Evolutionary conservation across 495 filamentous ascomycete genomes (phyloP).

Genomic region (Xanthoparmelia taractica): DNA sequence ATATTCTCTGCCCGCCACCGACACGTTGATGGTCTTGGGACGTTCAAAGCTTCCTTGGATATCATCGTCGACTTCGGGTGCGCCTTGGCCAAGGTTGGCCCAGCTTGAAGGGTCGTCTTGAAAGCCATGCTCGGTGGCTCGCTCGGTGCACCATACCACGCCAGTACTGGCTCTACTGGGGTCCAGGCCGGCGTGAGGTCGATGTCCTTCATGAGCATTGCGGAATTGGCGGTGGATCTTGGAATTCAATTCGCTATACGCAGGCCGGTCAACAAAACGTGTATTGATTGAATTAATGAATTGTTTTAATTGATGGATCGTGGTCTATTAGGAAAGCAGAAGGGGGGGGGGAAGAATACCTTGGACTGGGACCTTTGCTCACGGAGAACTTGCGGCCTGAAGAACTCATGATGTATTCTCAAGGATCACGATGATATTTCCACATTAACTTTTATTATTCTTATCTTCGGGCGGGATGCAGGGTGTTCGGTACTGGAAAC

Average conservation of each 20-base stretch:
- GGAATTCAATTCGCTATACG: constrained; percentile 54
- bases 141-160: constrained; percentile 82
- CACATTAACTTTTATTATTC: no score
- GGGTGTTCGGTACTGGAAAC: no score
- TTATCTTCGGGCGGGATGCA: no score
- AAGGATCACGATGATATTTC: no score
- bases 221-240: constrained; percentile 82
- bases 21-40: constrained; percentile 74
- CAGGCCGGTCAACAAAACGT: neutral
- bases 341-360: neutral
- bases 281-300: no score
- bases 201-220: constrained; percentile 77
- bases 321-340: neutral
- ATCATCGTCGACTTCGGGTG: constrained; percentile 88
- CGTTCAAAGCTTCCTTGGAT: constrained; percentile 84
- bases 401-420: no score
- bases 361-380: constrained; percentile 22
- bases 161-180: constrained; percentile 73
- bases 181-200: constrained; percentile 82
- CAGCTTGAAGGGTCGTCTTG: constrained; percentile 71
- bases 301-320: no score
- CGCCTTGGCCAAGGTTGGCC: constrained; percentile 94
- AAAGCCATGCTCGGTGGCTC: constrained; percentile 72
- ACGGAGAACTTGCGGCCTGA: constrained; percentile 37
- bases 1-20: constrained; percentile 72